Evolutionary conservation across 345 rosid genomes (phyloP).

Genomic region (Barbarea vulgaris): DNA sequence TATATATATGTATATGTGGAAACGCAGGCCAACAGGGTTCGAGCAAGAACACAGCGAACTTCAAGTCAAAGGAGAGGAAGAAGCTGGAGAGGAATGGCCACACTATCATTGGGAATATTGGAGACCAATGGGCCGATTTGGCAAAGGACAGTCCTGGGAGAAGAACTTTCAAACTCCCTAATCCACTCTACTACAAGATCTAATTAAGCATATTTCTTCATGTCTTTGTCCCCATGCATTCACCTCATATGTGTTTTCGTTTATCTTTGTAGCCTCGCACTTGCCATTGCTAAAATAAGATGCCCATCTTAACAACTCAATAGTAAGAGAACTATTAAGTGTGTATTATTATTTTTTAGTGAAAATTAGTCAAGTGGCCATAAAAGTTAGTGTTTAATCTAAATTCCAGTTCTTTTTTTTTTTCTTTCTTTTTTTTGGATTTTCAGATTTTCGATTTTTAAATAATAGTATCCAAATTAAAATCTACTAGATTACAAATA

Average conservation of each 20-base stretch:
- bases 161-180: constrained; percentile 55
- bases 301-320: background rate
- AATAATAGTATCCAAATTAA: too few species aligned
- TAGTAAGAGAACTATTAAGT: background rate
- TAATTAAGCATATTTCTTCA: background rate
- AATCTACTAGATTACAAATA: too few species aligned
- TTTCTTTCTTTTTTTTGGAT: too few species aligned
- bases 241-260: background rate
- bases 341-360: too few species aligned
- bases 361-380: too few species aligned
- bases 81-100: constrained; percentile 44
- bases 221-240: background rate
- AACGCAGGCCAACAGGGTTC: constrained; percentile 34
- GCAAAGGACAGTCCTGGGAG: constrained; percentile 39
- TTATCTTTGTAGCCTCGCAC: background rate
- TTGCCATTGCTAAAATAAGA: background rate
- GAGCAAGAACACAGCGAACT: constrained; percentile 11
- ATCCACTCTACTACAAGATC: constrained; percentile 54
- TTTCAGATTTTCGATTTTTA: too few species aligned
- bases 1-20: background rate
- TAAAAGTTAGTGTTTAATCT: too few species aligned
- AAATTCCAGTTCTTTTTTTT: too few species aligned
- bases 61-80: constrained; percentile 44
- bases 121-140: constrained; percentile 62
- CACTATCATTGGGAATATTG: constrained; percentile 55